Evolutionary conservation across 805 yeast genomes (phyloP), one percentile per base, ranked within the genome.

Genomic region (Barnettozyma populi): DNA sequence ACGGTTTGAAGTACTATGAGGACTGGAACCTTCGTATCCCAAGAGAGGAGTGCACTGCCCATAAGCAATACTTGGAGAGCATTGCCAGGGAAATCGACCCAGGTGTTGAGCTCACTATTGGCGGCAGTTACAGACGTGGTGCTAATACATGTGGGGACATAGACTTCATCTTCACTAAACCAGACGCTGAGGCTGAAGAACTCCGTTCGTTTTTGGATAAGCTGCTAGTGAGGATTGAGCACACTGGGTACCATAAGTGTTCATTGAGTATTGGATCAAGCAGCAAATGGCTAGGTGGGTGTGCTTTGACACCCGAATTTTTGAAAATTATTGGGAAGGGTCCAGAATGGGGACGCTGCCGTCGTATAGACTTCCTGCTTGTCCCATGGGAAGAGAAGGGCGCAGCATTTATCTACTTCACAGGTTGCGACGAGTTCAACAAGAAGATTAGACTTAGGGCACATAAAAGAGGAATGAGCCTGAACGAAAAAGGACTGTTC

Each of bases 111-210:
- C 52, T 69, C 7, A 55, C 65, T 8, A 64, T 75, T 36, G 73
- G 73, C 70, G 84, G 84, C 2, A 75, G 80, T 6, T 79, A 74
- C 56, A 63, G 78, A 31, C 66, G 84, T 19, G 81, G 79, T 3
- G 55, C 65, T n/a, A 41, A 50, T 4, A 57, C 57, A 5, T 72
- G 76, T 50, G 81, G 82, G 1, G 84, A 79, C 54, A 69, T 79
- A 35, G 85, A 79, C 57, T 66, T 76, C 37, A 62, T 79, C 21
- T 45, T 79, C 4, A 72, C 77, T 27, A 67, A 63, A 41, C 54
- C 62, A 14, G 65, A 59, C 5, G 61, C 64, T 1, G 52, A 62
- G 4, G 56, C 62, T n/a, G 49, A 51, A 2, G 57, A 57, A 3
- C 34, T 67, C 34, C 48, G 50, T 23, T 36, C 19, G 1, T 51